These are phyloP conservation scores for Aspergillus aculeatinus DNA, from an alignment of 2,329 filamentous ascomycete genomes.

Conservation along the genomic window DNA sequence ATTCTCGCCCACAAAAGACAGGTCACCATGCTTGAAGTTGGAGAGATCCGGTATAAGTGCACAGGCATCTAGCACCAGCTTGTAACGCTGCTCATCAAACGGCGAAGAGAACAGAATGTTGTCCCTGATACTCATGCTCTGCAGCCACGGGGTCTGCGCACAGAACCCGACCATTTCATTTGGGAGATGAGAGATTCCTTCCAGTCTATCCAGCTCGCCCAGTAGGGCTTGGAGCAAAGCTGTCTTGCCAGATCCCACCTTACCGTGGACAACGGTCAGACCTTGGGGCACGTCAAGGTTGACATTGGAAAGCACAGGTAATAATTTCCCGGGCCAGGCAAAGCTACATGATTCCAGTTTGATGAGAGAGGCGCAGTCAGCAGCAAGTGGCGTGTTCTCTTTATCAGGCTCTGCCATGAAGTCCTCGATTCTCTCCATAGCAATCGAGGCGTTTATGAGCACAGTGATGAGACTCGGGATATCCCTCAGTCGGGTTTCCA, in stretches of 20 bases:
- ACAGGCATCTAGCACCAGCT: conserved; percentile 66
- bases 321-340: conserved; percentile 70
- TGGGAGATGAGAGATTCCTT: conserved; percentile 53
- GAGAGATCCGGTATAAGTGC: conserved; percentile 61
- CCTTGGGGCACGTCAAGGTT: conserved; percentile 56
- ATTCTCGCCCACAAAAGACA: conserved; percentile 62
- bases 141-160: conserved; percentile 65
- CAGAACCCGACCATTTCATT: conserved; percentile 63
- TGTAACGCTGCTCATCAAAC: conserved; percentile 69
- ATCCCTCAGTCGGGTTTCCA: conserved; percentile 71
- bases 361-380: conserved; percentile 31
- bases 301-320: conserved; percentile 56
- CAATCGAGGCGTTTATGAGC: conserved; percentile 77
- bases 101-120: conserved; percentile 65
- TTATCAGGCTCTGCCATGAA: conserved; percentile 88
- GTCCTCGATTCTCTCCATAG: conserved; percentile 74
- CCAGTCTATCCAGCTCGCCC: conserved; percentile 57
- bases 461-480: conserved; percentile 73
- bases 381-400: conserved; percentile 57
- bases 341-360: conserved; percentile 66
- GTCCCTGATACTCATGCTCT: conserved; percentile 68
- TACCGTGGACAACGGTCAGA: conserved; percentile 61
- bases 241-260: conserved; percentile 64
- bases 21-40: conserved; percentile 63
- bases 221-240: conserved; percentile 59